phyloP scores from a whole-genome alignment of 345 rosid genomes.

The Gossypium raimondii region DNA sequence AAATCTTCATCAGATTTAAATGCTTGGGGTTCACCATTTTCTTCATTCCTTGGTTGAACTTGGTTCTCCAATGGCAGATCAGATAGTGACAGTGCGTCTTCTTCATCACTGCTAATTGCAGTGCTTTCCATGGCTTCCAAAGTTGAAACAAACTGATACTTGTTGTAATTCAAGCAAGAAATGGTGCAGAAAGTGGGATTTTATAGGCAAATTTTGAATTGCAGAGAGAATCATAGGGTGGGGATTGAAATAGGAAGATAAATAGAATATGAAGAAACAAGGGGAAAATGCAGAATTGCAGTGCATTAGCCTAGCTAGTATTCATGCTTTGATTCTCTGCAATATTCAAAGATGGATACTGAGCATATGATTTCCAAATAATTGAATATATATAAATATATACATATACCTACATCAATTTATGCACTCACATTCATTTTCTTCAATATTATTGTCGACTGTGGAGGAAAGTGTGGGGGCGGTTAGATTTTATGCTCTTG shows the following conservation, averaged over 20 bases:
- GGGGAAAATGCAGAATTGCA: constrained; percentile 7
- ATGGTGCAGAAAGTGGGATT: constrained; percentile 5
- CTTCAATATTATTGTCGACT: not conserved
- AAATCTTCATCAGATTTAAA: constrained; percentile 39
- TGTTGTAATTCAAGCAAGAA: not conserved
- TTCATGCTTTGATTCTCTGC: not conserved
- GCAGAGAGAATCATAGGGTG: constrained; percentile 15
- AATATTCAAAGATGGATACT: too few species aligned
- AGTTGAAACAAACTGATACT: not conserved
- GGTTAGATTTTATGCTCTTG: constrained; percentile 21
- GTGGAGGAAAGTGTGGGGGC: not conserved
- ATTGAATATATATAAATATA: not conserved
- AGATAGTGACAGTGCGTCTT: constrained; percentile 62
- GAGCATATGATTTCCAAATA: not conserved
- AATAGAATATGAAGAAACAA: constrained; percentile 4
- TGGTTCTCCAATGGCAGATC: constrained; percentile 49
- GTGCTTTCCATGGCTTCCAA: constrained; percentile 22
- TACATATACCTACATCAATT: not conserved
- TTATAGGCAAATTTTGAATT: constrained; percentile 24
- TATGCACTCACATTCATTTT: constrained; percentile 14
- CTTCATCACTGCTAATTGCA: constrained; percentile 11
- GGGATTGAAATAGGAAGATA: too few species aligned
- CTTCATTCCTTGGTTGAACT: constrained; percentile 11
- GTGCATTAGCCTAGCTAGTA: not conserved
- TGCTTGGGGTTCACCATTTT: constrained; percentile 17